These are phyloP conservation scores for Coniella lustricola DNA, from an alignment of 2,329 filamentous ascomycete genomes.

Conservation along the genomic window DNA sequence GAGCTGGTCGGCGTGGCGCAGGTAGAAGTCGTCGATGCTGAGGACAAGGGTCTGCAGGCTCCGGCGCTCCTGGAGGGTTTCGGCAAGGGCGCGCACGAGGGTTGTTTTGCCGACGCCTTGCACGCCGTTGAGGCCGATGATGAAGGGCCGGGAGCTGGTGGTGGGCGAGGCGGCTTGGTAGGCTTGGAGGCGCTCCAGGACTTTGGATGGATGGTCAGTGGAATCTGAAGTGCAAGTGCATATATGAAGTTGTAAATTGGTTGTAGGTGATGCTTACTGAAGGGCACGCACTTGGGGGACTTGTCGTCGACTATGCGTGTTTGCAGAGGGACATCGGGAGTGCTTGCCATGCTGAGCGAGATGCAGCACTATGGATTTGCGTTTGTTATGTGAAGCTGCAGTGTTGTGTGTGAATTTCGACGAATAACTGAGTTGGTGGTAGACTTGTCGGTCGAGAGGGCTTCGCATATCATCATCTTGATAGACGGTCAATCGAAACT, in stretches of 20 bases:
- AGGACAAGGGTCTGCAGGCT: conserved; percentile 61
- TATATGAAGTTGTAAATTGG: too few relatives aligned
- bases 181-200: conserved; percentile 50
- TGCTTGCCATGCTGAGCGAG: conserved; percentile 21
- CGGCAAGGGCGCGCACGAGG: conserved; percentile 61
- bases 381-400: too few relatives aligned
- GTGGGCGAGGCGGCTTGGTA: conserved; percentile 10
- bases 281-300: conserved; percentile 68
- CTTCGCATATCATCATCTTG: background rate
- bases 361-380: background rate
- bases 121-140: conserved; percentile 83
- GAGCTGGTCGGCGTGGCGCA: conserved; percentile 62
- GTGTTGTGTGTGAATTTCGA: too few relatives aligned
- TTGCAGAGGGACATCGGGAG: conserved; percentile 24
- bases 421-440: too few relatives aligned
- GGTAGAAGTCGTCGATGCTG: conserved; percentile 87
- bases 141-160: conserved; percentile 52
- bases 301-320: conserved; percentile 65
- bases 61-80: conserved; percentile 49
- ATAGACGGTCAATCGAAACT: too few relatives aligned
- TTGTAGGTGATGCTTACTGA: too few relatives aligned
- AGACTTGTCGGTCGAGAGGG: too few relatives aligned
- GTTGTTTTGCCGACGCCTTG: conserved; percentile 93
- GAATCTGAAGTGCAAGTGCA: background rate
- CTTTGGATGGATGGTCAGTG: background rate